Base-by-base conservation (phyloP, 352 stramenopile species). In the Pythium dissimile region DNA sequence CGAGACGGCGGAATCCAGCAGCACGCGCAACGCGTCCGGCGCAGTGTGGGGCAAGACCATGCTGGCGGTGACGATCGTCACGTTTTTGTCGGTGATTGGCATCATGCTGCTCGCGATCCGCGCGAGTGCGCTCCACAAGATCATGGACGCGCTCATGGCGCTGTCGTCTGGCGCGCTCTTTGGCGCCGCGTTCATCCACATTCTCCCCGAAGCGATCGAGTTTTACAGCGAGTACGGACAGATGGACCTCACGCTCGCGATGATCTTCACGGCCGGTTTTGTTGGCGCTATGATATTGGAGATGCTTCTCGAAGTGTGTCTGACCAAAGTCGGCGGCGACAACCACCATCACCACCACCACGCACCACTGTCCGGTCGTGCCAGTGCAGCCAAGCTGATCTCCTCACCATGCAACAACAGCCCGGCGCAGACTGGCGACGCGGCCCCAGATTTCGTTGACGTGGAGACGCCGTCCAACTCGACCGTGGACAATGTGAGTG, bases 151-250 rank as follows among this genome's bases (percentile, higher is more conserved):
- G 0, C 68, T 80, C 54, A 69, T 83, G 66, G 74, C 72, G 6
- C 75, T 94, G 49, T 86, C 80, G 1, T 58, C 68, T 21, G 87
- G 85, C 13, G 84, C 87, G 1, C 47, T 95, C 3, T 78, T 94
- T 35, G 84, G 80, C 13, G 85, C 78, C 5, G 70, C 82, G 16
- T 81, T 94, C 45, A 83, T 95, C 43, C 67, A 95, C 38, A 70
- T 95, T 28, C 42, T 95, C 31, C 80, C 85, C 9, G 87, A 96
- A 54, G 65, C 77, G 1, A 75, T 91, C 18, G 53, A 80, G 41
- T 73, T 92, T 24, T 83, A 88, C 63, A 71, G 62, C 42, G 60
- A 59, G 21, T 77, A 79, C 31, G 73, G 73, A 20, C 68, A 81
- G 39, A 77, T 86, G 62, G 74, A 84, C 43, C 52, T 95, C 67